Evolutionary conservation across 2,329 filamentous ascomycete species (phyloP).

Genomic region (Cytospora schulzeri): DNA sequence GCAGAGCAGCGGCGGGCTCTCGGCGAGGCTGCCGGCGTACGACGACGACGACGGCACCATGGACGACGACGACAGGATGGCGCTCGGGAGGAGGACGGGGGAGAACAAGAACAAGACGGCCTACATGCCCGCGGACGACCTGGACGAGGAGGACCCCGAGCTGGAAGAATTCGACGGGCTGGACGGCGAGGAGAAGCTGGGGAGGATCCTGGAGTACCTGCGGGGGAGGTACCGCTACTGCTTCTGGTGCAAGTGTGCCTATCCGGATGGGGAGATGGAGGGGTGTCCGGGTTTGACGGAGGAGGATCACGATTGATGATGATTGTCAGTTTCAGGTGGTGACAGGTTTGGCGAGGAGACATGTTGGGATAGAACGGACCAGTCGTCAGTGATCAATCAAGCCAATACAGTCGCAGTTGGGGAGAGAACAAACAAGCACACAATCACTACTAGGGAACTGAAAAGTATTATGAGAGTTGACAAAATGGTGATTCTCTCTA

Average conservation of each 20-base stretch:
- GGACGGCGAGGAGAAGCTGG: constrained; percentile 66
- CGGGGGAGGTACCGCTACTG: constrained; percentile 78
- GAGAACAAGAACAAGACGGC: constrained; percentile 51
- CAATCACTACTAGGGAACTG: background rate
- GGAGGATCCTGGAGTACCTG: constrained; percentile 67
- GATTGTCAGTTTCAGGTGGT: background rate
- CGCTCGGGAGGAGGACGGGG: constrained; percentile 56
- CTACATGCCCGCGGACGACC: constrained; percentile 64
- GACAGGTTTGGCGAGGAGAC: background rate
- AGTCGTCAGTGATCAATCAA: too few relatives aligned
- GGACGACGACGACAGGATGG: constrained; percentile 71
- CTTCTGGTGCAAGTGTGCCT: constrained; percentile 92
- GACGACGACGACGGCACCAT: constrained; percentile 61
- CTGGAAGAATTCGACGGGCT: constrained; percentile 77
- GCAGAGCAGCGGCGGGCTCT: constrained; percentile 53
- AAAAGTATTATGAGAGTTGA: background rate
- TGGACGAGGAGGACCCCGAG: constrained; percentile 80
- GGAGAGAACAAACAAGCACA: background rate
- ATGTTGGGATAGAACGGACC: too few relatives aligned
- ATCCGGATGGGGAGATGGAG: constrained; percentile 74
- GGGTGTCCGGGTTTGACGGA: constrained; percentile 87
- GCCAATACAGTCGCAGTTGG: background rate
- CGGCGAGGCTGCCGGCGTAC: constrained; percentile 61
- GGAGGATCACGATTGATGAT: constrained; percentile 68
- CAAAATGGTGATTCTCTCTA: background rate